Percentiles rank a stretch among this genome's conserved stretches.
phyloP scores from a whole-genome alignment of 2,329 filamentous ascomycete genomes.

The Trichoderma sp. region DNA sequence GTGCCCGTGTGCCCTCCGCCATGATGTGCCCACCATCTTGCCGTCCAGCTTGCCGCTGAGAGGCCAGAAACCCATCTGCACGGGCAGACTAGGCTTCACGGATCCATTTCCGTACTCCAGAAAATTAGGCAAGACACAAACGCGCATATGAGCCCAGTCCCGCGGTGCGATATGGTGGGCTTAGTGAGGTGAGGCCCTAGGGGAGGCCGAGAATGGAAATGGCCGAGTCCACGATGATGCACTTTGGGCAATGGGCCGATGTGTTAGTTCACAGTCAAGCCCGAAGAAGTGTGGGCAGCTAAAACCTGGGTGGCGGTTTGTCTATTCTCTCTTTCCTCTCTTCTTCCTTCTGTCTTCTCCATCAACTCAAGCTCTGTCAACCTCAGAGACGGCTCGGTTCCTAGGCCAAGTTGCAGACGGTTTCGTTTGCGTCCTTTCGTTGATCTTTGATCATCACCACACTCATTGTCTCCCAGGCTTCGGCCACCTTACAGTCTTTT shows the following conservation, averaged over 20 bases:
- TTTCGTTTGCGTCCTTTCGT: conserved; percentile 47
- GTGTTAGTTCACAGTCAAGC: conserved; percentile 20
- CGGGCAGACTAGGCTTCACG: conserved; percentile 9
- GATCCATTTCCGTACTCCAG: conserved; percentile 15
- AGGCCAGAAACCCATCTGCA: not conserved
- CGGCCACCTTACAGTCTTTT: conserved; percentile 43
- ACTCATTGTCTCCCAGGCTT: conserved; percentile 33
- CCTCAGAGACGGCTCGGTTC: conserved; percentile 38
- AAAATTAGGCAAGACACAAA: conserved; percentile 20
- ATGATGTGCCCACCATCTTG: conserved; percentile 11
- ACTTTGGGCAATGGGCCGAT: conserved; percentile 16
- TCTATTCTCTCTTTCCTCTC: not conserved
- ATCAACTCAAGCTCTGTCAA: conserved; percentile 37
- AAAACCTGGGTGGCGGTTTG: conserved; percentile 23
- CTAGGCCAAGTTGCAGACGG: conserved; percentile 40
- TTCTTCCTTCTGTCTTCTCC: conserved; percentile 22
- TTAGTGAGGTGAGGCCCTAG: conserved; percentile 21
- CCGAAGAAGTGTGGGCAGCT: conserved; percentile 19
- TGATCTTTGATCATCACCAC: conserved; percentile 38
- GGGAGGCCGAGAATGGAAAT: conserved; percentile 33
- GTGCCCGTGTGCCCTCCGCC: not conserved
- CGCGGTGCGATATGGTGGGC: conserved; percentile 12
- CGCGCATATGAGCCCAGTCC: conserved; percentile 2
- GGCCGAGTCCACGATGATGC: conserved; percentile 31
- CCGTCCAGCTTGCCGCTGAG: not conserved